Evolutionary conservation across 202 grass and related monocot genomes (phyloP), one percentile per base, ranked within the genome.

Genomic region (Carex sylvatica): DNA sequence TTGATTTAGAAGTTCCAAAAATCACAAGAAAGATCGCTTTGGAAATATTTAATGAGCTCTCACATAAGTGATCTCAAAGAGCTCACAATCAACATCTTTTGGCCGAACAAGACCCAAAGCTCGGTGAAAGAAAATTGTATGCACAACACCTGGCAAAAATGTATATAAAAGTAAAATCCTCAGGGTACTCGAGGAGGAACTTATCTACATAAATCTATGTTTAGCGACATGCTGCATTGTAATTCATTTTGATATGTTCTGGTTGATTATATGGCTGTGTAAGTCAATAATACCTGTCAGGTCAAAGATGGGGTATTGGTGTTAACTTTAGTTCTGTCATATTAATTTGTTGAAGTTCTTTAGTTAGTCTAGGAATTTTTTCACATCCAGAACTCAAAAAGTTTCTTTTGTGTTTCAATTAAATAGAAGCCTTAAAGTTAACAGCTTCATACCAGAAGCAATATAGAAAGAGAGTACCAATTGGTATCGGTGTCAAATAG

Each of bases 91-190:
- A 59, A 93, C 86, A 55, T 98, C 95, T 85, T 94, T 95, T 53
- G 95, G 95, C 6, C 91, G 95, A 74, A 95, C 95, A 40, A 98
- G 90, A 65, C 90, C 94, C 62, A 98, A 85, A 18, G 95, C 94
- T 86, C 95, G 84, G 80, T 98, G 95, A 59, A 98, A 98, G 79
- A 98, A 89, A 90, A 98, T 95, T 3, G 92, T 93, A 62, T 98
- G 95, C 54, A 98, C 81, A 85, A 98, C 86, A 80, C 94, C 94
- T 97, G 90, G 9, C 70, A 91, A 46, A 65, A 74, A 71, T 56
- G 16, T 38, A 78, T 55, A 76, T 35, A 76, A n/a, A 78, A 20
- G 51, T 55, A 26, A 76, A 54, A 76, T 8, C 51, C n/a, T 56
- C 15, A 75, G 24, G 24, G 24, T 59, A 36, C 16, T 38, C 33